Base-by-base conservation (phyloP, 106 monocot species). In the Amphibolis antarctica region DNA sequence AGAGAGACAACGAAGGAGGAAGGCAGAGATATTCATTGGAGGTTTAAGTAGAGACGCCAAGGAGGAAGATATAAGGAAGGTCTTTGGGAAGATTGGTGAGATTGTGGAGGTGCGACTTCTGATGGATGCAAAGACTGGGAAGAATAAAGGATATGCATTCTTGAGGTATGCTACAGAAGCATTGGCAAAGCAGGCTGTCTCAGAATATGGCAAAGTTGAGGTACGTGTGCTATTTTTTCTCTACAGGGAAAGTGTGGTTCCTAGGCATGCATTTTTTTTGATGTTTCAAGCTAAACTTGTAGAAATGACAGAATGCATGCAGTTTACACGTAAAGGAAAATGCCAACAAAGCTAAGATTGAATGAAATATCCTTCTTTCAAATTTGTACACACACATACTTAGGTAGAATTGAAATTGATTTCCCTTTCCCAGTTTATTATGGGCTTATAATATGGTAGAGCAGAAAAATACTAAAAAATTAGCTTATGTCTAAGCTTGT, bases 111-210 rank as follows among this genome's bases (percentile, higher is more conserved):
- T 93, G 7, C 64, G 88, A 28, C 72, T 93, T 85, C 77, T 88
- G 66, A 86, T 86, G 74, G 85, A 89, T 62, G 64, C 42, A 12
- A 52, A 72, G 63, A 81, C 79, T 5, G 78, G 81, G 44, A 93
- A 83, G 79, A 93, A 86, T 56, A 93, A 93, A 62, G 93, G 93
- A 7, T 93, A 77, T 77, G 80, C 80, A 36, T 93, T 93, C 49
- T 42, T 88, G 49, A 71, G 88, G 42, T 93, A 83, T 73, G 78
- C 72, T 5, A 77, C 86, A 25, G 43, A 80, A 0, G 64, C 68
- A 3, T 78, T 82, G 25, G 92, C 92, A 27, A 93, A 83, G 74
- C 82, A 75, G 69, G 92, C 88, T 2, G 79, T 93, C 10, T 9
- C 77, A 1, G 71, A 80, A 54, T 89, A 89, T 19, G 26, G 66